Evolutionary conservation across 441 rosid species (phyloP).

Genomic region (Theobroma grandiflorum): DNA sequence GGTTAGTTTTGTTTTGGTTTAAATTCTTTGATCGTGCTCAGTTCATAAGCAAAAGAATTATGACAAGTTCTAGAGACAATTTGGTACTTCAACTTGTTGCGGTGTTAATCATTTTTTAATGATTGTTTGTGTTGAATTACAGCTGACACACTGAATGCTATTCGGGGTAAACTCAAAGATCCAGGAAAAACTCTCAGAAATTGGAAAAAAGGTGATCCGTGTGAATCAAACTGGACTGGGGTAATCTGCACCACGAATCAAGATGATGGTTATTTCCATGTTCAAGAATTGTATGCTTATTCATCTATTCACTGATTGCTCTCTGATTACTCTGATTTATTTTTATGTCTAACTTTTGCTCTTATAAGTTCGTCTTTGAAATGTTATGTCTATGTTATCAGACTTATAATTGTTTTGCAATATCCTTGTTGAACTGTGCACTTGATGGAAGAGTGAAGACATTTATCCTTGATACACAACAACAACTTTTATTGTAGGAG

Average conservation of each 20-base stretch:
- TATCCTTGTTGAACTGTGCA: not conserved
- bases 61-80: not conserved
- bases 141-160: slow-evolving; percentile 33
- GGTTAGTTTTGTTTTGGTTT: slow-evolving; percentile 25
- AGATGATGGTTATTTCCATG: slow-evolving; percentile 18
- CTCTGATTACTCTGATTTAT: not conserved
- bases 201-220: slow-evolving; percentile 22
- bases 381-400: not conserved
- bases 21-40: not conserved
- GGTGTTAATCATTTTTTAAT: not conserved
- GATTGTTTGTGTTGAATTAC: slow-evolving; percentile 23
- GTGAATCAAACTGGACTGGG: slow-evolving; percentile 21
- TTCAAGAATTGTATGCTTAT: slow-evolving; percentile 25
- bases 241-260: slow-evolving; percentile 15
- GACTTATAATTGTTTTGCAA: not conserved
- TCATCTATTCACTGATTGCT: not conserved
- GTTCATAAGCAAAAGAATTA: not conserved
- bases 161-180: slow-evolving; percentile 31
- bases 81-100: not conserved
- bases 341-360: not conserved
- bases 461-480: too few relatives aligned
- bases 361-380: not conserved
- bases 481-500: too few relatives aligned
- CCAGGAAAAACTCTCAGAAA: not conserved
- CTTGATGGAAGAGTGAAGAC: too few relatives aligned